Evolutionary conservation across 306 rosid genomes (phyloP), one percentile per base, ranked within the genome.

Genomic region (Pachyrhizus erosus): DNA sequence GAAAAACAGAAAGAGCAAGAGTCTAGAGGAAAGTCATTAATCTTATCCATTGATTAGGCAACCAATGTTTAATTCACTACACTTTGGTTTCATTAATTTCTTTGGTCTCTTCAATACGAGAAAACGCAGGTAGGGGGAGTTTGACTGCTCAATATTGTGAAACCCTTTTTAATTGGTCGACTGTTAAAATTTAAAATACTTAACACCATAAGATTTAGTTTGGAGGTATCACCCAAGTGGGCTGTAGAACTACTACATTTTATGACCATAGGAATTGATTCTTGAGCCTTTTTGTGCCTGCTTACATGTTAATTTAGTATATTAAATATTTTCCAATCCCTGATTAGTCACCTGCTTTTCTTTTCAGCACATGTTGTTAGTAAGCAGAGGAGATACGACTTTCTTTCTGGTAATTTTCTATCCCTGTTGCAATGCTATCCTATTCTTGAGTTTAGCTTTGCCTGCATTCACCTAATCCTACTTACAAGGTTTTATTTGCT

Each of bases 301-400:
- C 20, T 27, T 74, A 40, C 55, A 7, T 73, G 80, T 42, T 54
- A 37, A 58, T 78, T 77, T 60, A 51, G 58, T 55, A 49, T 21
- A 55, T 70, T n/a, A 17, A 80, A 64, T 73, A 66, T 77, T 60
- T 76, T 54, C 34, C 49, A 57, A 48, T 78, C 58, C 42, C 70
- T 82, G 23, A 45, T 82, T 51, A 75, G 21, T 31, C 18, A 24
- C 64, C 39, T 51, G 43, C 82, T 49, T 80, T 58, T 81, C 51
- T 55, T 93, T 92, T 84, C 97, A 93, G 99, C 99, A 49, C 61
- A 92, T 70, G 97, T 83, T 73, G 96, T 93, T 27, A 73, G 73
- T 80, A 93, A 87, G 86, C 84, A 77, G 84, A 89, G 85, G 76
- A 87, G 92, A 91, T 96, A 87, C 5, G 97, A 96, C 84, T 96